Conservation (phyloP, 2,329 filamentous ascomycete genomes). For the Didymella lethalis region DNA sequence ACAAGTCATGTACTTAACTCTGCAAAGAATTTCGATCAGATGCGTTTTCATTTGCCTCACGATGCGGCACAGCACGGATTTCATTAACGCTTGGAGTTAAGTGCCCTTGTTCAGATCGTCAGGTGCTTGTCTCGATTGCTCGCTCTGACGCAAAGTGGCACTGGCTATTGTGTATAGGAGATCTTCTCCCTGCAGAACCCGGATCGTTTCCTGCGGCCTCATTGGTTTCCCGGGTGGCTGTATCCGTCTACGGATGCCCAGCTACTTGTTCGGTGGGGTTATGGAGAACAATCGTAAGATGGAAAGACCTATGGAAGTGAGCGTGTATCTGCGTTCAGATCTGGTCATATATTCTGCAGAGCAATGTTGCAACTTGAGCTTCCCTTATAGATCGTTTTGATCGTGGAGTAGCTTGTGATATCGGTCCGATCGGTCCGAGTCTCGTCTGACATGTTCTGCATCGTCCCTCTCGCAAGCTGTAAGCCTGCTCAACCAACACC, state of each 20-base stretch:
- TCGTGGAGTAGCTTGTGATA: background rate
- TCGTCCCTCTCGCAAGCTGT: background rate
- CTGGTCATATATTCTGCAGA: too few species aligned
- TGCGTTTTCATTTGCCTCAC: background rate
- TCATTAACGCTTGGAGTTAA: background rate
- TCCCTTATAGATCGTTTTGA: background rate
- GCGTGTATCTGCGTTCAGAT: background rate
- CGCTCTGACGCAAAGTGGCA: slow-evolving; percentile 11
- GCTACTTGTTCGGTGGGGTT: background rate
- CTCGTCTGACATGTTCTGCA: background rate
- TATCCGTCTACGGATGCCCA: background rate
- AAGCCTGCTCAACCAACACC: background rate
- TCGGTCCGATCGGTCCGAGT: slow-evolving; percentile 5
- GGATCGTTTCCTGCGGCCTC: background rate
- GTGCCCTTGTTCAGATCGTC: slow-evolving; percentile 4
- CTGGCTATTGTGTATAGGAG: background rate
- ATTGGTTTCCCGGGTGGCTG: background rate
- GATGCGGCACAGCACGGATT: slow-evolving; percentile 11
- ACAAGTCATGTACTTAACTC: slow-evolving; percentile 10
- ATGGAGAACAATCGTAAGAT: background rate
- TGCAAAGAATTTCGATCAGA: background rate
- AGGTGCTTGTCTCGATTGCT: background rate
- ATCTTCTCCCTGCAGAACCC: background rate
- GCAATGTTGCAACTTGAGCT: background rate
- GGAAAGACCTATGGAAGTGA: background rate